phyloP scores from a whole-genome alignment of 495 filamentous ascomycete species.

The Annulohypoxylon nitens region DNA sequence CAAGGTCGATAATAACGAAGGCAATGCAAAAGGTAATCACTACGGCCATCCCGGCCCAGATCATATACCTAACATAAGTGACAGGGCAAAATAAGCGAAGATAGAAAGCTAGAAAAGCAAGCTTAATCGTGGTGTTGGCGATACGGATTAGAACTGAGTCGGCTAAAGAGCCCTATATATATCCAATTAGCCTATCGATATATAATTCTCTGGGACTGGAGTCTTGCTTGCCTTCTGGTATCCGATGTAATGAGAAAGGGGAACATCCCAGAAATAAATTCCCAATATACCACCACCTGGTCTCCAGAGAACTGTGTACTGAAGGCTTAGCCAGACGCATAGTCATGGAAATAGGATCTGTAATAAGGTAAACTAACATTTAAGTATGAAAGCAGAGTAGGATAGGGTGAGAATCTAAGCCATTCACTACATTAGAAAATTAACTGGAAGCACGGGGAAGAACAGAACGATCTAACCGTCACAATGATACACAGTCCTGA shows the following conservation, averaged over 20 bases:
- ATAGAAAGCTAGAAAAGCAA: conserved; percentile 39
- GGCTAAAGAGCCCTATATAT: conserved; percentile 18
- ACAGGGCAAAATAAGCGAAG: conserved; percentile 31
- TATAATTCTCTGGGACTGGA: neutral
- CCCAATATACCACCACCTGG: conserved; percentile 33
- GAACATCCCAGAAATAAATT: conserved; percentile 41
- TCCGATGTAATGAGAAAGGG: conserved; percentile 21
- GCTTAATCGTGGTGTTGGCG: conserved; percentile 32
- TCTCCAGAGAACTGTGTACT: conserved; percentile 19
- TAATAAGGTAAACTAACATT: conserved; percentile 17
- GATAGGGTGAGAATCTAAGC: conserved; percentile 30
- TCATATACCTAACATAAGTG: conserved; percentile 27
- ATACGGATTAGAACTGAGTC: conserved; percentile 32
- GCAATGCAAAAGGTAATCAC: conserved; percentile 25
- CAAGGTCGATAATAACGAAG: conserved; percentile 26
- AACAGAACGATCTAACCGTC: conserved; percentile 23
- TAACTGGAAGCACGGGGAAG: neutral
- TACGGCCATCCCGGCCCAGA: conserved; percentile 32
- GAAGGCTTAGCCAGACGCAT: neutral
- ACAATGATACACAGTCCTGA: conserved; percentile 38
- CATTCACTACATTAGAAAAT: neutral
- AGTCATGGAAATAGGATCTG: neutral
- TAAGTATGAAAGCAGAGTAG: conserved; percentile 33
- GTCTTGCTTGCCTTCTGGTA: conserved; percentile 26
- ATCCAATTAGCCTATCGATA: neutral